phyloP scores from a whole-genome alignment of 257 asterid species.

The Solanum tacnaense region DNA sequence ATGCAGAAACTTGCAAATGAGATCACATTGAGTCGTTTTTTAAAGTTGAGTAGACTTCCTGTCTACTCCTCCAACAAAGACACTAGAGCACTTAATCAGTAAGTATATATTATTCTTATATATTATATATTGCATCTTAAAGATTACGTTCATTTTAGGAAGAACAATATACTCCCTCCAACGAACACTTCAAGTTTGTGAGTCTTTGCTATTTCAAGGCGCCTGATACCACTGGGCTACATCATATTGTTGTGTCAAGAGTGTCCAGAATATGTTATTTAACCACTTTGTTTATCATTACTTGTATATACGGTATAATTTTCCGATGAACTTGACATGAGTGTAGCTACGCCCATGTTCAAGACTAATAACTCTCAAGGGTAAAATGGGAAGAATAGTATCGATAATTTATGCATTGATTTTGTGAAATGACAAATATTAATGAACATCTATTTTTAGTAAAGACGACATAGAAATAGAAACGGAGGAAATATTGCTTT shows the following conservation, averaged over 20 bases:
- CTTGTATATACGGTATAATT: too few species aligned
- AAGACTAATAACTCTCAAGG: not conserved
- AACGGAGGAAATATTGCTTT: not conserved
- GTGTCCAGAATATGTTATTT: too few species aligned
- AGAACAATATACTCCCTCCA: not conserved
- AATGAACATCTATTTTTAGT: too few species aligned
- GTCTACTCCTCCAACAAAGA: not conserved
- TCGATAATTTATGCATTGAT: not conserved
- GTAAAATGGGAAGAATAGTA: not conserved
- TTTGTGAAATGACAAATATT: not conserved
- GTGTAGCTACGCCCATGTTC: not conserved
- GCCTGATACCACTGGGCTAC: too few species aligned
- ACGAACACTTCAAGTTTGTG: not conserved
- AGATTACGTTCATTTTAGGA: not conserved
- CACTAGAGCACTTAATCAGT: not conserved
- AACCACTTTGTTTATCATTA: too few species aligned
- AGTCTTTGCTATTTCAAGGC: too few species aligned
- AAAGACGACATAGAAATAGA: too few species aligned
- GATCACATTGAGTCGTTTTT: not conserved
- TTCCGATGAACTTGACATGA: not conserved
- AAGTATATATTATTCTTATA: not conserved
- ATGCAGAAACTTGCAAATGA: not conserved
- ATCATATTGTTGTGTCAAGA: not conserved
- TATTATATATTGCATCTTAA: not conserved
- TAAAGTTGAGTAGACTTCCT: not conserved